phyloP scores from a whole-genome alignment of 306 rosid species.

The Vigna trinervia region DNA sequence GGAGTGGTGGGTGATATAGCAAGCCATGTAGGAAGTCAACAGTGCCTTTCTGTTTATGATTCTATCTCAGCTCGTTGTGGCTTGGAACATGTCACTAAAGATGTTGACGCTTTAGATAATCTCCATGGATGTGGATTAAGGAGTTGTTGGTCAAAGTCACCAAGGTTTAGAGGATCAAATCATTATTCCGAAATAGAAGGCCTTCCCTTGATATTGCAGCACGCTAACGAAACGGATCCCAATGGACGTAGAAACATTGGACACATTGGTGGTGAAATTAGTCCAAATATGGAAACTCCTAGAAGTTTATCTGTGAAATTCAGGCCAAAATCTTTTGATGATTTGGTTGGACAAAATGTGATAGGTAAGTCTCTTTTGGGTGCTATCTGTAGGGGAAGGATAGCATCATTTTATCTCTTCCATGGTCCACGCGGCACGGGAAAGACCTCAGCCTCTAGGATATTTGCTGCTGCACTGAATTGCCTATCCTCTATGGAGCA shows the following conservation, averaged over 20 bases:
- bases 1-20: constrained; percentile 48
- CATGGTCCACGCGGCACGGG: constrained; percentile 92
- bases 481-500: constrained; percentile 69
- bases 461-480: constrained; percentile 89
- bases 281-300: constrained; percentile 61
- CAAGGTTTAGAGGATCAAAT: constrained; percentile 63
- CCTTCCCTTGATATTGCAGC: constrained; percentile 65
- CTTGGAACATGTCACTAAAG: constrained; percentile 48
- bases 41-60: constrained; percentile 51
- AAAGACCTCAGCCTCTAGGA: constrained; percentile 86
- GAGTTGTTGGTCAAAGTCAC: constrained; percentile 79
- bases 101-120: constrained; percentile 53
- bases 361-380: constrained; percentile 84
- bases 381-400: constrained; percentile 73
- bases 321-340: constrained; percentile 71
- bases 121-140: constrained; percentile 69
- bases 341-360: constrained; percentile 86
- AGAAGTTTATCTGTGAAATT: constrained; percentile 78
- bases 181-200: constrained; percentile 55
- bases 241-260: constrained; percentile 51
- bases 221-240: constrained; percentile 46
- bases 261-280: constrained; percentile 47
- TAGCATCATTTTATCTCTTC: constrained; percentile 79
- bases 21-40: constrained; percentile 52
- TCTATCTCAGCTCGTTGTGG: constrained; percentile 49